Conservation (phyloP, 768 basidiomycete genomes). For the Trametes villosa region DNA sequence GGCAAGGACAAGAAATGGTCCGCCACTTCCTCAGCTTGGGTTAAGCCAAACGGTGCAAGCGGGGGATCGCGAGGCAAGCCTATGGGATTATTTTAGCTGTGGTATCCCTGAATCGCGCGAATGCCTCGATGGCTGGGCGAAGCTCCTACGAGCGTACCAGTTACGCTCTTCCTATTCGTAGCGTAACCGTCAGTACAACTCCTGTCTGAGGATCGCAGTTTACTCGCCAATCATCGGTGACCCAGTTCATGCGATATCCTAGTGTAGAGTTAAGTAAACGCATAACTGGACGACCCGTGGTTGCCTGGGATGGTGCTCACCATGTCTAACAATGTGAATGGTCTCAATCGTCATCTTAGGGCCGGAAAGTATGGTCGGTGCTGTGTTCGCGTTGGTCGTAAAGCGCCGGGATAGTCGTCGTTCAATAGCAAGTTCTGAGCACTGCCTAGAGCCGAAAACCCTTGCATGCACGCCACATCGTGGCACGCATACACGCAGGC, state of each 20-base stretch:
- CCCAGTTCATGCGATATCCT: conserved; percentile 83
- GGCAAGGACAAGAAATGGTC: conserved; percentile 67
- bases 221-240: conserved; percentile 63
- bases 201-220: not conserved
- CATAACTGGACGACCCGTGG: not conserved
- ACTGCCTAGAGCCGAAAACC: too few relatives aligned
- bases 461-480: too few relatives aligned
- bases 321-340: conserved; percentile 72
- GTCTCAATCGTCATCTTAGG: conserved; percentile 59
- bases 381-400: too few relatives aligned
- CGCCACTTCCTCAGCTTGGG: conserved; percentile 76
- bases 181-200: not conserved
- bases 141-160: conserved; percentile 15
- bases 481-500: too few relatives aligned
- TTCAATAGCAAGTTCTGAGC: too few relatives aligned
- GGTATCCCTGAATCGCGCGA: not conserved
- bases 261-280: conserved; percentile 9
- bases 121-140: not conserved
- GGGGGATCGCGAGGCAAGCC: conserved; percentile 77
- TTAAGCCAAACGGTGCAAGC: conserved; percentile 70
- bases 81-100: conserved; percentile 38
- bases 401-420: too few relatives aligned
- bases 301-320: too few relatives aligned
- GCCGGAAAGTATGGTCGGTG: too few relatives aligned
- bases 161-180: conserved; percentile 20